phyloP scores from a whole-genome alignment of 495 filamentous ascomycete species.

The Penicillium desertorum region DNA sequence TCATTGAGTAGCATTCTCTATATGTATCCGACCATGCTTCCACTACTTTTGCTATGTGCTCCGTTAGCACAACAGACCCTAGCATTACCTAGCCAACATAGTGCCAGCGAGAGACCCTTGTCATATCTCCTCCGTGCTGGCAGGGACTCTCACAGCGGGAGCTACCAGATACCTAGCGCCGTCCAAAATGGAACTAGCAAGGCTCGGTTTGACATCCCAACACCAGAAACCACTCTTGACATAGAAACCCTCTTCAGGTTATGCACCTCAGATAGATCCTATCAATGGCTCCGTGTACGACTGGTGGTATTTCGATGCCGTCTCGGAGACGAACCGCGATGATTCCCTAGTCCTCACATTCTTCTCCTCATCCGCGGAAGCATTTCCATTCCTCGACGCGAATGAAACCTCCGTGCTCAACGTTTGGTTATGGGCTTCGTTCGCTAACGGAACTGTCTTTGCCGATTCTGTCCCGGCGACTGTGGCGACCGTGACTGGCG shows the following conservation, averaged over 20 bases:
- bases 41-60: neutral
- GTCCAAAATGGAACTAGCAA: slow-evolving; percentile 15
- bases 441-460: slow-evolving; percentile 27
- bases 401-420: slow-evolving; percentile 21
- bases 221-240: neutral
- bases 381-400: slow-evolving; percentile 23
- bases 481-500: slow-evolving; percentile 15
- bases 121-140: neutral
- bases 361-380: slow-evolving; percentile 23
- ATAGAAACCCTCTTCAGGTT: slow-evolving; percentile 18
- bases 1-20: neutral
- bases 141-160: neutral
- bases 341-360: slow-evolving; percentile 32
- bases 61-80: neutral
- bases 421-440: slow-evolving; percentile 28
- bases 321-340: slow-evolving; percentile 20
- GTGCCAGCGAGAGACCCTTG: neutral
- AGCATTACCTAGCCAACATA: neutral
- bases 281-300: slow-evolving; percentile 37
- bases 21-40: neutral
- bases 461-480: slow-evolving; percentile 22
- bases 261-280: slow-evolving; percentile 28
- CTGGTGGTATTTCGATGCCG: slow-evolving; percentile 46
- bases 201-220: slow-evolving; percentile 18
- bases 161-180: slow-evolving; percentile 17